These are phyloP conservation scores for sunflower (Helianthus annuus) DNA, from an alignment of 129 eudicot genomes.

Conservation along the genomic window HanXRQr2.0-SUNRISE NC_035449.2:34882709-34883208, in stretches of 20 bases:
- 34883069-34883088: constrained; percentile 24
- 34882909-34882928: constrained; percentile 39
- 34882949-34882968: constrained; percentile 36
- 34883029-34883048: constrained; percentile 49
- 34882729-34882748: constrained; percentile 69
- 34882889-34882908: constrained; percentile 18
- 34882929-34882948: constrained; percentile 35
- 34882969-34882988: constrained; percentile 53
- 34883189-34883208: constrained; percentile 24
- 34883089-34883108: constrained; percentile 46
- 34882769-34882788: constrained; percentile 85
- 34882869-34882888: constrained; percentile 34
- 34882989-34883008: constrained; percentile 56
- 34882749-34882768: constrained; percentile 65
- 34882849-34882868: constrained; percentile 52
- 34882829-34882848: constrained; percentile 77
- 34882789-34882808: constrained; percentile 72
- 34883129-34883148: constrained; percentile 35
- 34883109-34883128: constrained; percentile 52
- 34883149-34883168: constrained; percentile 44
- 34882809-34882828: constrained; percentile 87
- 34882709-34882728: constrained; percentile 49
- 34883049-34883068: constrained; percentile 36
- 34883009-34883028: constrained; percentile 84
- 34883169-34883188: constrained; percentile 22